Conservation (phyloP, 1,139 yeast genomes). For the Candida tropicalis region DNA sequence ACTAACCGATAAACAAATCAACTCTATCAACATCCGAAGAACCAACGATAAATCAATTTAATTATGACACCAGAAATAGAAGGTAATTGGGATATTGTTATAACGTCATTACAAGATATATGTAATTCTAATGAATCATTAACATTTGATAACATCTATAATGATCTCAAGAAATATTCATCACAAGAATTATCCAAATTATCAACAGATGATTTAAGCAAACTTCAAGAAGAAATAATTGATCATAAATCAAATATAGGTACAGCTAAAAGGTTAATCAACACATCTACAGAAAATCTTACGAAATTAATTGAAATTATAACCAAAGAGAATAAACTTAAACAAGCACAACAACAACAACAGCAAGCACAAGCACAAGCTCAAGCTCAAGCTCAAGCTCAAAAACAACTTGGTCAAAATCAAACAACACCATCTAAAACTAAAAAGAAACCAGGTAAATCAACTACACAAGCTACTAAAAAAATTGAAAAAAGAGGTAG, state of each 20-base stretch:
- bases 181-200: constrained; percentile 18
- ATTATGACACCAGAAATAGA: constrained; percentile 34
- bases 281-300: constrained; percentile 43
- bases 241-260: constrained; percentile 62
- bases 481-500: constrained; percentile 3
- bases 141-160: constrained; percentile 50
- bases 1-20: not conserved
- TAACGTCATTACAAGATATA: constrained; percentile 67
- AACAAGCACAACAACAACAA: constrained; percentile 15
- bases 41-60: no score
- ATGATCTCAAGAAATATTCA: constrained; percentile 21
- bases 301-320: constrained; percentile 31
- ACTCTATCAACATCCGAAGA: not conserved
- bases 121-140: constrained; percentile 61
- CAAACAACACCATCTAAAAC: constrained; percentile 7
- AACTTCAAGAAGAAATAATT: constrained; percentile 41
- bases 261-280: constrained; percentile 52
- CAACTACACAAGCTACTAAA: not conserved
- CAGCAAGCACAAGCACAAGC: not conserved
- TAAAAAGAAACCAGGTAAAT: constrained; percentile 9
- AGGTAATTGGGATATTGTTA: constrained; percentile 70
- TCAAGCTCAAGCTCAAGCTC: no score
- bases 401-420: not conserved
- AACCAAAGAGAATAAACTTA: constrained; percentile 8
- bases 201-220: constrained; percentile 35